phyloP scores from a whole-genome alignment of 129 eudicot species.

The Artemisia argyi region DNA sequence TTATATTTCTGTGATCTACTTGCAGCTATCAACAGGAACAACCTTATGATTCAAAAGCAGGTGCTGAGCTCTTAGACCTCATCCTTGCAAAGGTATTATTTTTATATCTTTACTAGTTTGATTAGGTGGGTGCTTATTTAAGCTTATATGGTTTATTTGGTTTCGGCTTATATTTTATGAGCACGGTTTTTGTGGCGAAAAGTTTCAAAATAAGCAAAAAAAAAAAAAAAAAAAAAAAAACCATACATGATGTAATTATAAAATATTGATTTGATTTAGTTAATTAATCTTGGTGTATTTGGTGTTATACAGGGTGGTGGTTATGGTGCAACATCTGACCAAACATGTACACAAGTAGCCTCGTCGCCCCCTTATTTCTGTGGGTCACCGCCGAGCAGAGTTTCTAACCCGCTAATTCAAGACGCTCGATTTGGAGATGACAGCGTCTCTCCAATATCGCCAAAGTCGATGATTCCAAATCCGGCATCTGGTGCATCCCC shows the following conservation, averaged over 20 bases:
- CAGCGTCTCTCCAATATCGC: slow-evolving; percentile 56
- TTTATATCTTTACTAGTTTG: no score
- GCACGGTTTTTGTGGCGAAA: neutral
- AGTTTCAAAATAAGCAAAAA: no score
- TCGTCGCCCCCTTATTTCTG: slow-evolving; percentile 96
- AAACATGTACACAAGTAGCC: slow-evolving; percentile 54
- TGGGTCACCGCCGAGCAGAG: slow-evolving; percentile 99
- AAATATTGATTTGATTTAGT: no score
- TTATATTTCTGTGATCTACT: neutral
- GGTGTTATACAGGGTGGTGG: slow-evolving; percentile 53
- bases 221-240: no score
- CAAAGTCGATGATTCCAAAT: slow-evolving; percentile 33
- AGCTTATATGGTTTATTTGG: no score
- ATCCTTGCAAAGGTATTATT: slow-evolving; percentile 70
- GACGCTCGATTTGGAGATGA: slow-evolving; percentile 90
- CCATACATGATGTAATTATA: no score
- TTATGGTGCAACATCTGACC: slow-evolving; percentile 46
- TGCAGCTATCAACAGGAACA: slow-evolving; percentile 77
- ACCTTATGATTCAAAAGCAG: slow-evolving; percentile 69
- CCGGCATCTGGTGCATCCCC: slow-evolving; percentile 57
- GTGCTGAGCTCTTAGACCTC: slow-evolving; percentile 85
- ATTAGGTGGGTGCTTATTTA: no score
- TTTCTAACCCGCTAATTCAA: slow-evolving; percentile 93
- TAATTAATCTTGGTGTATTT: neutral
- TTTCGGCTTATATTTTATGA: no score